phyloP scores from a whole-genome alignment of 257 asterid species.

The Cinchona pubescens region DNA sequence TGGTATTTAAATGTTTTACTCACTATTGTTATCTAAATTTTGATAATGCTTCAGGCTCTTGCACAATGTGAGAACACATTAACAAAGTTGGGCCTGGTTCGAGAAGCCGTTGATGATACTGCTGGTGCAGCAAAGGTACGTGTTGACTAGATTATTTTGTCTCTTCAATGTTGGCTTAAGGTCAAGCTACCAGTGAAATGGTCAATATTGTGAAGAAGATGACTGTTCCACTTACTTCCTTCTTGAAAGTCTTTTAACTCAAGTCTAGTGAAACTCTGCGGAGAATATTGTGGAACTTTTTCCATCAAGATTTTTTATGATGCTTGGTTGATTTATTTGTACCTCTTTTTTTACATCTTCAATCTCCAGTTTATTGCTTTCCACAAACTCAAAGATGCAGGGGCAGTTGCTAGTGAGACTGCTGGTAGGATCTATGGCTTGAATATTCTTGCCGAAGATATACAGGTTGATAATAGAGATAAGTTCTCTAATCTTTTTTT shows the following conservation, averaged over 20 bases:
- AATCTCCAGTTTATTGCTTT: slow-evolving; percentile 63
- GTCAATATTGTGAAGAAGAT: background rate
- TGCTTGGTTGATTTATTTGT: slow-evolving; percentile 1
- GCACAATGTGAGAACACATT: slow-evolving; percentile 97
- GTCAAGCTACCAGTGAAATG: background rate
- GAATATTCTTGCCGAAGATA: slow-evolving; percentile 82
- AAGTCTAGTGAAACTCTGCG: background rate
- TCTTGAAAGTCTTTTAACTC: background rate
- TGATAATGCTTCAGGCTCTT: slow-evolving; percentile 69
- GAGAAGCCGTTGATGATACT: slow-evolving; percentile 99
- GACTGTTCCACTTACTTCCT: background rate
- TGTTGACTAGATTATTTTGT: background rate
- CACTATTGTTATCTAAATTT: slow-evolving; percentile 5
- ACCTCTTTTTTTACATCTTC: slow-evolving; percentile 18
- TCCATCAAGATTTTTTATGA: background rate
- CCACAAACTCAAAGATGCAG: slow-evolving; percentile 74
- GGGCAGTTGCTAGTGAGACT: slow-evolving; percentile 92
- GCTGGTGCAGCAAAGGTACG: slow-evolving; percentile 99
- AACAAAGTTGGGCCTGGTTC: slow-evolving; percentile 78
- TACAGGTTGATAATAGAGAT: slow-evolving; percentile 58
- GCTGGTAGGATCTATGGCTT: slow-evolving; percentile 81
- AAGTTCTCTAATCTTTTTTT: too few species aligned
- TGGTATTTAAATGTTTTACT: background rate
- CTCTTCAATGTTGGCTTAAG: slow-evolving; percentile 4
- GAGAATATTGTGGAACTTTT: background rate